Base-by-base conservation (phyloP, 106 monocot genomes). In the Ottelia alismoides region DNA sequence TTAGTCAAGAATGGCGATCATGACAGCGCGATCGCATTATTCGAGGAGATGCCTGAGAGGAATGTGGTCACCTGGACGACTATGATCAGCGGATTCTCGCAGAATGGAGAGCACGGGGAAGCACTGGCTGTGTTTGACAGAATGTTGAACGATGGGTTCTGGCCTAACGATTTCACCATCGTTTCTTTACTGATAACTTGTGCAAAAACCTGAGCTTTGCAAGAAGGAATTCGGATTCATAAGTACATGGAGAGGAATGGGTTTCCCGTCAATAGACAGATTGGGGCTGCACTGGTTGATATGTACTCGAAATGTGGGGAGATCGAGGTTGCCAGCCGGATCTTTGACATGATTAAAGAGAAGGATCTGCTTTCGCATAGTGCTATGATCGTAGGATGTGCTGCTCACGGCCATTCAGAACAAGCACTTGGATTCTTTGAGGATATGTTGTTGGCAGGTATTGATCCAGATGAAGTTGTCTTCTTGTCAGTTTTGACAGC, bases 181-280 rank as follows among this genome's bases (percentile, higher is more conserved):
- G 74, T 75, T 11, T 40, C 65, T 17, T 70, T 81, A 52, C 70
- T 87, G n/a, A 71, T 72, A 10, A 65, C 49, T 22, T 81, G 81
- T 65, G 72, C 87, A 0, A 62, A 77, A 16, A 53, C 87, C 49
- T 87, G 87, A 1, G 86, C 78, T 6, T 57, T 84, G 25, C 74
- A 83, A 70, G 50, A 74, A 20, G 92, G 87, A 12, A 72, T 83
- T 31, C 87, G 92, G 87, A 72, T n/a, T n/a, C n/a, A n/a, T n/a
- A n/a, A n/a, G n/a, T n/a, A n/a, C n/a, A n/a, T n/a, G n/a, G n/a
- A n/a, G n/a, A n/a, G n/a, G n/a, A n/a, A n/a, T n/a, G n/a, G n/a
- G n/a, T n/a, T n/a, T n/a, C n/a, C n/a, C n/a, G n/a, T n/a, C n/a
- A n/a, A n/a, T n/a, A n/a, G n/a, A n/a, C n/a, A n/a, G n/a, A n/a